phyloP scores from a whole-genome alignment of 495 filamentous ascomycete species.

The Daldinia decipiens region DNA sequence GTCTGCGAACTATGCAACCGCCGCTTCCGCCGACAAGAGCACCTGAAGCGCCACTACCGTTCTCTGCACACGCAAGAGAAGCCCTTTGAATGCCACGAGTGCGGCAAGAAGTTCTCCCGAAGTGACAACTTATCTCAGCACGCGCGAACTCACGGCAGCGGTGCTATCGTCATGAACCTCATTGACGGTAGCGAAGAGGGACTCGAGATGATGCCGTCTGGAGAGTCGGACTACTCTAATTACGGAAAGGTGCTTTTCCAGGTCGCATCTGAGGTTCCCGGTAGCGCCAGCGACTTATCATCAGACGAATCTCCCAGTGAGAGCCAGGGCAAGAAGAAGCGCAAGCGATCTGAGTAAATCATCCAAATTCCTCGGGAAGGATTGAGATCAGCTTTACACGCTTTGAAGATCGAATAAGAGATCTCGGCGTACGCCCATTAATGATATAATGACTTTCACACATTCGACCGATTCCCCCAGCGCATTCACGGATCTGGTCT shows the following conservation, averaged over 20 bases:
- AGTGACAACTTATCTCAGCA: constrained; percentile 98
- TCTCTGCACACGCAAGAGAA: constrained; percentile 99
- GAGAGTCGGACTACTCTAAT: constrained; percentile 67
- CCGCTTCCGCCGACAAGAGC: constrained; percentile 97
- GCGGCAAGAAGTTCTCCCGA: constrained; percentile 98
- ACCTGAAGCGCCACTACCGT: constrained; percentile 98
- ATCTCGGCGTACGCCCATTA: constrained; percentile 39
- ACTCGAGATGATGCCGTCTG: constrained; percentile 57
- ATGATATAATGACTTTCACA: constrained; percentile 47
- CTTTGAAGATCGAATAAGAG: constrained; percentile 12
- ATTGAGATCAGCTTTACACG: constrained; percentile 29
- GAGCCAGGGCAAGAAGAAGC: constrained; percentile 72
- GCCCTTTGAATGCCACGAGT: constrained; percentile 96
- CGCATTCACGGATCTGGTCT: constrained; percentile 31
- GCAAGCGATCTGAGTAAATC: constrained; percentile 71
- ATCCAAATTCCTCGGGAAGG: constrained; percentile 22
- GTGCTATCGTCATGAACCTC: constrained; percentile 88
- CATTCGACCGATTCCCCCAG: constrained; percentile 14
- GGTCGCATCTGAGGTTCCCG: constrained; percentile 73
- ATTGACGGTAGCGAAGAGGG: constrained; percentile 70
- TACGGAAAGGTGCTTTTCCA: constrained; percentile 81
- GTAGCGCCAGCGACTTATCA: constrained; percentile 64
- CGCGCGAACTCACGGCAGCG: constrained; percentile 89
- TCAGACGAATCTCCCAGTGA: constrained; percentile 65
- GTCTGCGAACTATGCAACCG: constrained; percentile 95